Base-by-base conservation (phyloP, 2,329 filamentous ascomycete species). In the Colletotrichum echinochloae region DNA sequence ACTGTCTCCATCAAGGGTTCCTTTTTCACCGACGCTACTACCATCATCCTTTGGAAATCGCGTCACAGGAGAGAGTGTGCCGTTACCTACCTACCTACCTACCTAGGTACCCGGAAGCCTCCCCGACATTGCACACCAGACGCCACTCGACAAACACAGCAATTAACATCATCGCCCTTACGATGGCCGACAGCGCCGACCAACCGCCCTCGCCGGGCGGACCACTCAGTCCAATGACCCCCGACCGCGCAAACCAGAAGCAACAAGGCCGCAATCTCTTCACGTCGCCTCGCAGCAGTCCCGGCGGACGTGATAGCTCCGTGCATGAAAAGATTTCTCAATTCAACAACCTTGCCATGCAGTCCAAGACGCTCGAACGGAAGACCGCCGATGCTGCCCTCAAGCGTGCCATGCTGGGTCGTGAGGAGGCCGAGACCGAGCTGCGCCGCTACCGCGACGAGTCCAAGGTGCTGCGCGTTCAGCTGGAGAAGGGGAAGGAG, bases 401-500 rank as follows among this genome's bases (percentile, higher is more conserved):
- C 20, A 90, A 90, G 78, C 87, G 90, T 57, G 90, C 90, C 72
- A 88, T 91, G 84, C 77, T 92, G 57, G 91, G 90, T 18, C 86
- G 91, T 52, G 92, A 94, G 77, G 90, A 92, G 80, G 90, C 91
- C 16, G 92, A 94, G 81, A 83, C 81, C n/a, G 91, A 94, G 75
- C 85, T 90, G 82, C 86, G 87, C 72, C 85, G 86, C 51, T 86
- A 89, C 75, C 86, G 86, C 71, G 90, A 93, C 11, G 91, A 94
- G 76, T 81, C 81, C 26, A 83, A 85, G 68, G 76, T 80, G 51
- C 78, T 93, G 70, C 84, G 85, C 67, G 87, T 84, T 71, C 86
- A 91, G 63, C 73, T 90, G 18, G 90, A 92, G 6, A 91, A 94
- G 72, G 87, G 89, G 14, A 88, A 85, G 66, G 89, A 91, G 66